A percentile compares a stretch with the other conserved stretches of the same genome.
Conservation (phyloP, 768 basidiomycete genomes). For the Cystobasidium tubakii region DNA sequence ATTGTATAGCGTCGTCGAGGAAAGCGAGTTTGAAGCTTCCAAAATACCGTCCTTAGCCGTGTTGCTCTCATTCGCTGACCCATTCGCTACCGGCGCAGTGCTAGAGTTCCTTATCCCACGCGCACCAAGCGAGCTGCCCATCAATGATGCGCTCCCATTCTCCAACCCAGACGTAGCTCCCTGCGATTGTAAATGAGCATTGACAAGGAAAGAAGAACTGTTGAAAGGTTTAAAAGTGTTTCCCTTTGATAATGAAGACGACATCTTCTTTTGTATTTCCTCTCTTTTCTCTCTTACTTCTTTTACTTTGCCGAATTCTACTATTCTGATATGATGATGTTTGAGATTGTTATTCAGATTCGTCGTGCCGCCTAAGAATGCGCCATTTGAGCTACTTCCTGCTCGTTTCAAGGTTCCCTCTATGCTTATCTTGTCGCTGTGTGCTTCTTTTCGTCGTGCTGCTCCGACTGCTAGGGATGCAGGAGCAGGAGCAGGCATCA, state of each 20-base stretch:
- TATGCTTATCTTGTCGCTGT: not conserved
- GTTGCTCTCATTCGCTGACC: not conserved
- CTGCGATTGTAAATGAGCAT: not conserved
- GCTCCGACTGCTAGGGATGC: not conserved
- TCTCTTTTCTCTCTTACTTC: not conserved
- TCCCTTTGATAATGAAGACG: not conserved
- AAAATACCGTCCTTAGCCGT: too few relatives aligned
- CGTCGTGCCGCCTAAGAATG: not conserved
- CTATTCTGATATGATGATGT: not conserved
- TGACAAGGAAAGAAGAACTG: not conserved
- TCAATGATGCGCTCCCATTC: not conserved
- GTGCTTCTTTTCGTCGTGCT: not conserved
- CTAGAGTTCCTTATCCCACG: not conserved
- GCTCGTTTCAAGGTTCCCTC: not conserved
- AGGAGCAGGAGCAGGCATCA: slow-evolving; percentile 14
- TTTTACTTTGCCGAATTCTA: slow-evolving; percentile 3
- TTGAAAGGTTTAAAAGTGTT: slow-evolving; percentile 7
- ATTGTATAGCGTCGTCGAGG: not conserved
- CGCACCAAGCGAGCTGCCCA: not conserved
- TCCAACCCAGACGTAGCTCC: not conserved
- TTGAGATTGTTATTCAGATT: not conserved
- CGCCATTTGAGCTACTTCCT: not conserved
- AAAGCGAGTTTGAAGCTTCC: not conserved
- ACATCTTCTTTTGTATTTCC: not conserved
- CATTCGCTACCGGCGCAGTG: not conserved